These are phyloP conservation scores for Xylariales sp. DNA, from an alignment of 2,329 filamentous ascomycete genomes.

Conservation along the genomic window DNA sequence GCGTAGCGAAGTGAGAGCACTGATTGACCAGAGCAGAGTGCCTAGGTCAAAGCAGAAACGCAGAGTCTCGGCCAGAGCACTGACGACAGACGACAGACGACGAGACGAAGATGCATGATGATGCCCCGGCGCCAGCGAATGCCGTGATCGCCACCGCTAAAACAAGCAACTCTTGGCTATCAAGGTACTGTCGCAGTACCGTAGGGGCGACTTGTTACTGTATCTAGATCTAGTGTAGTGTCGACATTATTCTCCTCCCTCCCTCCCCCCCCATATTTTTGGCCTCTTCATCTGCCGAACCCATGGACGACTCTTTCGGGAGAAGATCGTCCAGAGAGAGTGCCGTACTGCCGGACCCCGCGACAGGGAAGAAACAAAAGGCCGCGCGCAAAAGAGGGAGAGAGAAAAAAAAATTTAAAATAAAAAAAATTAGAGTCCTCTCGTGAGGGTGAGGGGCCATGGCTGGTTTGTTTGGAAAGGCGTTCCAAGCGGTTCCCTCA, in stretches of 20 bases:
- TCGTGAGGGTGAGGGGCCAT: conserved; percentile 5
- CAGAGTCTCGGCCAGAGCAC: no score
- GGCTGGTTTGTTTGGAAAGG: no score
- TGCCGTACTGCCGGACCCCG: conserved; percentile 17
- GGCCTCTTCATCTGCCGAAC: conserved; percentile 26
- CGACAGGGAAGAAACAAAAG: not conserved
- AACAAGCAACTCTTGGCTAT: conserved; percentile 9
- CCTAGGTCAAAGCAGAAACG: no score
- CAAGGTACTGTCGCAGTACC: not conserved
- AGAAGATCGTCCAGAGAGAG: conserved; percentile 19
- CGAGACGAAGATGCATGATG: not conserved
- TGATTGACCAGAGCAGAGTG: no score
- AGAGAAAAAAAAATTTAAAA: not conserved
- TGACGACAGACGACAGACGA: no score
- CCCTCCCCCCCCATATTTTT: conserved; percentile 7
- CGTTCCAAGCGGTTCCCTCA: not conserved
- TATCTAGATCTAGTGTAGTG: not conserved
- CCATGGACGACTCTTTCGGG: conserved; percentile 18
- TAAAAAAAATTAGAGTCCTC: no score
- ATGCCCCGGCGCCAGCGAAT: not conserved
- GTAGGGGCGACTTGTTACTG: not conserved
- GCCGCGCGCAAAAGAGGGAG: not conserved
- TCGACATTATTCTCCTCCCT: not conserved
- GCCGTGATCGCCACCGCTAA: conserved; percentile 11
- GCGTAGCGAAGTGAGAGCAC: no score